Percentiles rank a stretch among this genome's conserved stretches.
phyloP scores from a whole-genome alignment of 441 rosid genomes.

The Erysimum pusillum region DNA sequence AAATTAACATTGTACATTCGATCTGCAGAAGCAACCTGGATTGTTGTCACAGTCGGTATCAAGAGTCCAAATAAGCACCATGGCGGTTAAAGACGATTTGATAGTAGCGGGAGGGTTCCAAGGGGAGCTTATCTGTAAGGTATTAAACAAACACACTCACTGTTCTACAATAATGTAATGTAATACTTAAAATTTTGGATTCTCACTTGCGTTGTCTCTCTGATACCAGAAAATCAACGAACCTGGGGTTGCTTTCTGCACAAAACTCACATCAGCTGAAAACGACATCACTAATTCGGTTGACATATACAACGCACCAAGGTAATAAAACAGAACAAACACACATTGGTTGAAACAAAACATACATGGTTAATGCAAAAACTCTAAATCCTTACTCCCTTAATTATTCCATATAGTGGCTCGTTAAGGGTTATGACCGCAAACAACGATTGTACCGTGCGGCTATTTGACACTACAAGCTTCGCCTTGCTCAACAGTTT shows the following conservation, averaged over 20 bases:
- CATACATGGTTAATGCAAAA: background rate
- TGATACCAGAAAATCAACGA: constrained; percentile 53
- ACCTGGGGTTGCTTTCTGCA: constrained; percentile 66
- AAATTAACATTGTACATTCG: background rate
- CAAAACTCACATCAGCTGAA: constrained; percentile 61
- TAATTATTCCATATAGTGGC: constrained; percentile 56
- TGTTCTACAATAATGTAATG: background rate
- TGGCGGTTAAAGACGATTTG: constrained; percentile 67
- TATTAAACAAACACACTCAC: constrained; percentile 13
- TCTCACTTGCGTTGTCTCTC: constrained; percentile 16
- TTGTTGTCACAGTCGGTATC: constrained; percentile 52
- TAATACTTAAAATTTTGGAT: background rate
- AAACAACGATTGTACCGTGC: constrained; percentile 68
- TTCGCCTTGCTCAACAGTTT: constrained; percentile 58
- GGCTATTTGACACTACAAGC: constrained; percentile 62
- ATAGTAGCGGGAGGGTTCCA: constrained; percentile 81
- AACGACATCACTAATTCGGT: constrained; percentile 77
- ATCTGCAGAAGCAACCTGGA: constrained; percentile 55
- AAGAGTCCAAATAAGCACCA: constrained; percentile 80
- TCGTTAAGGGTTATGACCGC: constrained; percentile 63
- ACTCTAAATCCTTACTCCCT: background rate
- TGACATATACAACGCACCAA: constrained; percentile 57
- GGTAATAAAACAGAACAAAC: constrained; percentile 44
- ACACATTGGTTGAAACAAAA: background rate
- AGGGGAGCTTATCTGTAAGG: constrained; percentile 84